Evolutionary conservation across 176 grass and related monocot species (phyloP).

Genomic region (Canna indica): DNA sequence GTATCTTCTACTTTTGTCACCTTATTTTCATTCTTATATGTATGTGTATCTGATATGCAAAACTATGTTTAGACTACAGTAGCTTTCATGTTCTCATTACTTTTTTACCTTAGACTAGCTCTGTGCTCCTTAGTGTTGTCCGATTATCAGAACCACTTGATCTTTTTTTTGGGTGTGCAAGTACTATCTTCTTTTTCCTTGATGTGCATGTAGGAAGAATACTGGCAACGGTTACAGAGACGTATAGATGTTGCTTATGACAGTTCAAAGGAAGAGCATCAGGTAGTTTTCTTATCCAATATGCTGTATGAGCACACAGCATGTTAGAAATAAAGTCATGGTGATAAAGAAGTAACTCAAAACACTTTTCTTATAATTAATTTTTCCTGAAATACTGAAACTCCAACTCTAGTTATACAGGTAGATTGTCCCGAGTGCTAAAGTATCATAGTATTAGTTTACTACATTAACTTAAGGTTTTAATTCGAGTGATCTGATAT

Average conservation of each 20-base stretch:
- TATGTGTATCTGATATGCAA: not conserved
- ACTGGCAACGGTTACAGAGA: conserved; percentile 67
- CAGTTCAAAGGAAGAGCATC: conserved; percentile 65
- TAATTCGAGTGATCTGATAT: too few relatives aligned
- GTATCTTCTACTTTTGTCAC: not conserved
- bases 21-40: not conserved
- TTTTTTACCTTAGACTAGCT: not conserved
- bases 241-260: conserved; percentile 82
- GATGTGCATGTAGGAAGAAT: conserved; percentile 60
- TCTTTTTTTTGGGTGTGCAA: not conserved
- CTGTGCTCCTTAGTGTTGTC: not conserved
- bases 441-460: not conserved
- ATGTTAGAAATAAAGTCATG: too few relatives aligned
- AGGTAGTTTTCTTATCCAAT: conserved; percentile 31
- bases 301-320: not conserved
- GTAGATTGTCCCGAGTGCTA: not conserved
- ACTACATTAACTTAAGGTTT: too few relatives aligned
- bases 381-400: not conserved
- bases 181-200: not conserved
- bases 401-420: not conserved
- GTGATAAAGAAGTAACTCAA: not conserved
- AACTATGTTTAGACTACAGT: not conserved
- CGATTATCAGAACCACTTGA: not conserved
- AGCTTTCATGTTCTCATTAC: too few relatives aligned
- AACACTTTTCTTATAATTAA: not conserved